phyloP scores from a whole-genome alignment of 352 stramenopile species.

The Blastocystis sp. region DNA sequence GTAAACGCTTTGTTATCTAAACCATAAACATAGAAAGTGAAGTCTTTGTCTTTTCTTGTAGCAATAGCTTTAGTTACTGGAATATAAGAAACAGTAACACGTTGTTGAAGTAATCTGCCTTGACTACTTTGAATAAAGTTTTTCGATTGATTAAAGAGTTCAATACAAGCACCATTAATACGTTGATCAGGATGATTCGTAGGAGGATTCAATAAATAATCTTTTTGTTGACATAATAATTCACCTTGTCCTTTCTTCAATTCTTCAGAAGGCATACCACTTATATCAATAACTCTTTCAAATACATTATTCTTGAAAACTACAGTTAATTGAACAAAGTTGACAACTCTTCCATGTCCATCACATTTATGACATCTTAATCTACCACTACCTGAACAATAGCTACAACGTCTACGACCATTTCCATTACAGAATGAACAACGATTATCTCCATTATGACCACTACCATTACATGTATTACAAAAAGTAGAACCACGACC shows the following conservation, averaged over 20 bases:
- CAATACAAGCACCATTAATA: constrained; percentile 6
- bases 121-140: background rate
- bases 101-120: constrained; percentile 17
- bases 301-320: constrained; percentile 18
- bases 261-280: constrained; percentile 1
- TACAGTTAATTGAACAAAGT: constrained; percentile 15
- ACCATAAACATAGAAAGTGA: constrained; percentile 21
- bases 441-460: background rate
- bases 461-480: background rate
- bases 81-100: constrained; percentile 18
- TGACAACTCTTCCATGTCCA: constrained; percentile 1
- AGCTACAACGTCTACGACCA: constrained; percentile 1
- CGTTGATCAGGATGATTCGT: constrained; percentile 10
- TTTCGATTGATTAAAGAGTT: constrained; percentile 7
- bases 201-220: constrained; percentile 13
- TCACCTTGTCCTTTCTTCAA: constrained; percentile 1
- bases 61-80: constrained; percentile 12
- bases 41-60: constrained; percentile 14
- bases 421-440: constrained; percentile 11
- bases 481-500: background rate
- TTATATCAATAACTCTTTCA: background rate
- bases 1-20: constrained; percentile 7
- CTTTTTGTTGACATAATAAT: constrained; percentile 6
- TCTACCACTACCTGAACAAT: constrained; percentile 6
- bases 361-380: constrained; percentile 6